Base-by-base conservation (phyloP, 352 stramenopile genomes). In the Globisporangium apiculatum region DNA sequence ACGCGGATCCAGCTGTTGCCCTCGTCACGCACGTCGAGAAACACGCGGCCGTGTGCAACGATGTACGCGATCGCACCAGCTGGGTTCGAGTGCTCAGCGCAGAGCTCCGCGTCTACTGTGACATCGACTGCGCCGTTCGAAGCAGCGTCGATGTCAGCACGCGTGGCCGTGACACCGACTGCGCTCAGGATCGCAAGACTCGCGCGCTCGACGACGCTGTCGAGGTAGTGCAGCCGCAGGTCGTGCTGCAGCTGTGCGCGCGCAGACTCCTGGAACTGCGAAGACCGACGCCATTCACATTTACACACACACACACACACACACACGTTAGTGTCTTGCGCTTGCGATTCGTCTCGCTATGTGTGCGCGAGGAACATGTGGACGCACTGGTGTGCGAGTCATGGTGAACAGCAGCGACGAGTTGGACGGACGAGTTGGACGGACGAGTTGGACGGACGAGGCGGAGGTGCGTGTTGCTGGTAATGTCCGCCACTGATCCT, bases 1-100 rank as follows among this genome's bases (percentile, higher is more conserved):
- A 70, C 69, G 46, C 81, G 81, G 55, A 91, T 71, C 81, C 81
- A 91, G 51, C 71, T 79, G 54, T 91, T 73, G 14, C 73, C 81
- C 40, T 73, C 78, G 64, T 91, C 82, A 17, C 82, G 82, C 43
- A 87, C 72, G 67, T 89, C 76, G 54, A 91, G 51, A 35, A 75
- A 73, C 51, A 84, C 67, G 53, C 68, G 62, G 17, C 82, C 79
- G 8, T 62, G 53, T 0, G 53, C 46, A 14, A 87, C 70, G 14
- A 50, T 67, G 69, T 89, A 91, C 40, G 51, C 12, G 15, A 67
- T 51, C 7, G 42, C 14, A 6, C 47, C 53, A 15, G 62, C 42
- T 51, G 42, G 6, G 53, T 58, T 58, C 43, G 70, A 77, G 73
- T 91, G 82, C 68, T 91, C 81, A 14, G 53, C 68, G 18, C 60